phyloP scores from a whole-genome alignment of 2,329 filamentous ascomycete genomes.

The Thermothelomyces thermophilus region DNA sequence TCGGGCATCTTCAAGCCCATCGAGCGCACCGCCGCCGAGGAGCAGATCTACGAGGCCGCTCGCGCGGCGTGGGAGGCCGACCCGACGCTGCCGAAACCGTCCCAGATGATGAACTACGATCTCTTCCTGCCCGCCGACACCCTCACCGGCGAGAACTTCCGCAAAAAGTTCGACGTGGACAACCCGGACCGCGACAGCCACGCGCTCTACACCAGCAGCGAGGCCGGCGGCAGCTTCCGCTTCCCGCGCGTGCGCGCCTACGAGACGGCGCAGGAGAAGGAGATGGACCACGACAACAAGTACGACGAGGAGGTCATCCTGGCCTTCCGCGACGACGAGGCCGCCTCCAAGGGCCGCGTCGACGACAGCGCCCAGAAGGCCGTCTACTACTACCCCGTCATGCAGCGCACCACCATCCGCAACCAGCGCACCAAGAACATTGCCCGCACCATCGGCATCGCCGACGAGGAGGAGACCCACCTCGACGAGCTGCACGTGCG shows the following conservation, averaged over 20 bases:
- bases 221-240: conserved; percentile 45
- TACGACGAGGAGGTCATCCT: conserved; percentile 59
- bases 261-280: conserved; percentile 54
- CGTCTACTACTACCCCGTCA: conserved; percentile 62
- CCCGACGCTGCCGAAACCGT: conserved; percentile 49
- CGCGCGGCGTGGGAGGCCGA: conserved; percentile 50
- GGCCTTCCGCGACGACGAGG: conserved; percentile 47
- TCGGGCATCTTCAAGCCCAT: conserved; percentile 56
- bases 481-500: conserved; percentile 51
- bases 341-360: conserved; percentile 25
- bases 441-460: conserved; percentile 43
- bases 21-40: conserved; percentile 48
- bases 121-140: conserved; percentile 53
- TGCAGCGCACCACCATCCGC: conserved; percentile 56
- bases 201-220: conserved; percentile 45
- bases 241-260: conserved; percentile 59
- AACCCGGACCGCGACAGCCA: conserved; percentile 49
- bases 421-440: conserved; percentile 60
- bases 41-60: conserved; percentile 44
- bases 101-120: conserved; percentile 58
- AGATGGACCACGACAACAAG: conserved; percentile 51
- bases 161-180: conserved; percentile 52
- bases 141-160: conserved; percentile 47
- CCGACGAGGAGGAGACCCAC: conserved; percentile 44
- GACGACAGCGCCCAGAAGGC: conserved; percentile 47